phyloP scores from a whole-genome alignment of 768 basidiomycete genomes.

The Hygrocybe coccinea region DNA sequence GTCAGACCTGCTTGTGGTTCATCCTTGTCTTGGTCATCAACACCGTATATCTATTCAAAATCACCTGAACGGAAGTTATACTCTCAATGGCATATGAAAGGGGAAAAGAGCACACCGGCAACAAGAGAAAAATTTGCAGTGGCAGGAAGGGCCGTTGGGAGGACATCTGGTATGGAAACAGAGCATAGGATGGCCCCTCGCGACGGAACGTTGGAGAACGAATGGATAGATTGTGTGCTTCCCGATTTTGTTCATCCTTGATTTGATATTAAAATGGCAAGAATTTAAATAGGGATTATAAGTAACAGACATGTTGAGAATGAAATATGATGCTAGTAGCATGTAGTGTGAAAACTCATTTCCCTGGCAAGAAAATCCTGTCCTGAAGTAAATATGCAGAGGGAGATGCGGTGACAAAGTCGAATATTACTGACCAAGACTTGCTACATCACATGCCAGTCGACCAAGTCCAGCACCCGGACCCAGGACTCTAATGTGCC shows the following conservation, averaged over 20 bases:
- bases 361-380: conserved; percentile 87
- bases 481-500: conserved; percentile 67
- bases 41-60: conserved; percentile 88
- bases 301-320: conserved; percentile 72
- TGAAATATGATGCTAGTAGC: conserved; percentile 83
- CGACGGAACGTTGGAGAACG: conserved; percentile 77
- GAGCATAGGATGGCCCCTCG: conserved; percentile 58
- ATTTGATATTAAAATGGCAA: conserved; percentile 3
- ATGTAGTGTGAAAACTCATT: conserved; percentile 97
- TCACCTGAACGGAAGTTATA: conserved; percentile 53
- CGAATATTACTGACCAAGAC: conserved; percentile 49
- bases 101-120: conserved; percentile 51
- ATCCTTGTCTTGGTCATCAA: conserved; percentile 39
- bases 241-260: conserved; percentile 59
- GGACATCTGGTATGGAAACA: conserved; percentile 79
- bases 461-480: conserved; percentile 89
- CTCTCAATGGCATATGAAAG: neutral
- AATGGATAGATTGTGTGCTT: conserved; percentile 83
- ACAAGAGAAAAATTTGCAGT: conserved; percentile 76
- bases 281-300: neutral
- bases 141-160: conserved; percentile 64
- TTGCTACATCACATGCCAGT: conserved; percentile 83
- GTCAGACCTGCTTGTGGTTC: conserved; percentile 78
- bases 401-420: neutral
- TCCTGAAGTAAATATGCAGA: neutral